These are phyloP conservation scores for Lactarius pseudohatsudake DNA, from an alignment of 768 basidiomycete genomes.

Conservation along the genomic window DNA sequence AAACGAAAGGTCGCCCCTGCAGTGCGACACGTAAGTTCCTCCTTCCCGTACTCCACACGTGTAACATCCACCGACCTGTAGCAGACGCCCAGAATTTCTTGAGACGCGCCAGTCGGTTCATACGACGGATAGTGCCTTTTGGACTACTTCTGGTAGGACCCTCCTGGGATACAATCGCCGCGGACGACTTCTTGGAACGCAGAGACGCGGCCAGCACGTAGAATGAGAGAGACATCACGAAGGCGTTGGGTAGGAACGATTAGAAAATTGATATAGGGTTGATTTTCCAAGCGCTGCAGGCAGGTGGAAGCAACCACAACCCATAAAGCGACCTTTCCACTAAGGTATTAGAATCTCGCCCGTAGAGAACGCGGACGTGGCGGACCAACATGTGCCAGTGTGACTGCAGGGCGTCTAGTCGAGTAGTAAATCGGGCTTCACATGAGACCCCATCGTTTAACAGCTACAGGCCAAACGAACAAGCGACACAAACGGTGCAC, in stretches of 20 bases:
- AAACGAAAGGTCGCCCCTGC: slow-evolving; percentile 7
- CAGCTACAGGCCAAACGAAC: no score
- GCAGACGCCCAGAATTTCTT: slow-evolving; percentile 4
- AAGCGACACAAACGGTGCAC: no score
- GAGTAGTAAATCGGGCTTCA: background rate
- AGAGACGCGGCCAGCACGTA: slow-evolving; percentile 20
- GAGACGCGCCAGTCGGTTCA: slow-evolving; percentile 6
- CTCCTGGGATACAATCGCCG: background rate
- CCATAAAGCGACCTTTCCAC: background rate
- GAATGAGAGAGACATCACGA: slow-evolving; percentile 1
- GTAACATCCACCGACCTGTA: slow-evolving; percentile 5
- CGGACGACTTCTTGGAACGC: slow-evolving; percentile 1
- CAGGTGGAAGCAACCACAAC: background rate
- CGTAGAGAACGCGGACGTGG: background rate
- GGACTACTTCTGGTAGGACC: background rate
- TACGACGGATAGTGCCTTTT: background rate
- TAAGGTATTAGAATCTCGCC: slow-evolving; percentile 2
- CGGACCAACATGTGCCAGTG: background rate
- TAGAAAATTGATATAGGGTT: background rate
- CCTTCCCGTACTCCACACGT: background rate
- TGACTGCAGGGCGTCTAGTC: background rate
- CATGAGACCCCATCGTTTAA: background rate
- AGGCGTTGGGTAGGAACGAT: background rate
- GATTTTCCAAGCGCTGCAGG: background rate
- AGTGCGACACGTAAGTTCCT: background rate